phyloP scores from a whole-genome alignment of 805 yeast species.

The Hanseniaspora meyeri region DNA sequence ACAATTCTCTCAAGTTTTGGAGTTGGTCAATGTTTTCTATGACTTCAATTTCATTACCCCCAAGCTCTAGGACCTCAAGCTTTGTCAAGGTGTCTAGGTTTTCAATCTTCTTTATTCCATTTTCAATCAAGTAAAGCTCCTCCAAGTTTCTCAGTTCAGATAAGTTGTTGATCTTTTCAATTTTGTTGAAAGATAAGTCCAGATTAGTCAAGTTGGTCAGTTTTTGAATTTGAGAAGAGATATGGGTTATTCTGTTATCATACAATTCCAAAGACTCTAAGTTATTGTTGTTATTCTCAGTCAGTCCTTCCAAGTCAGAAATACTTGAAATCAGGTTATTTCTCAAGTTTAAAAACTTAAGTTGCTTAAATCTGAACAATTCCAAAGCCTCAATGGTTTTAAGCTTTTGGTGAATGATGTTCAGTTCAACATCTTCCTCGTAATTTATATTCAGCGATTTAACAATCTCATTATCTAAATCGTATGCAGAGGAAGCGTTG shows the following conservation, averaged over 20 bases:
- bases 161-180: conserved; percentile 71
- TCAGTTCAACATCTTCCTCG: conserved; percentile 36
- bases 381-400: conserved; percentile 48
- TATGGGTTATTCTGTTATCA: conserved; percentile 82
- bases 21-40: conserved; percentile 42
- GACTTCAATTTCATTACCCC: conserved; percentile 64
- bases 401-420: conserved; percentile 49
- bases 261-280: conserved; percentile 62
- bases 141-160: conserved; percentile 49
- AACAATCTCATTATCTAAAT: conserved; percentile 23
- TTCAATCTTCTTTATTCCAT: conserved; percentile 62
- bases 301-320: conserved; percentile 51
- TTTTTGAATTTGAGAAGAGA: conserved; percentile 55
- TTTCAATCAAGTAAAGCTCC: conserved; percentile 76
- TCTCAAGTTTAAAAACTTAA: conserved; percentile 59
- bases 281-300: conserved; percentile 40
- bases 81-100: conserved; percentile 45
- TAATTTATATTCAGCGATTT: conserved; percentile 14
- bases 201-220: conserved; percentile 45
- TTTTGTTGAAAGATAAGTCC: conserved; percentile 83
- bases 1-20: conserved; percentile 53
- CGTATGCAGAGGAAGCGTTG: conserved; percentile 31
- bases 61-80: conserved; percentile 67
- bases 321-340: conserved; percentile 73
- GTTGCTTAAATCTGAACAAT: conserved; percentile 41